phyloP scores from a whole-genome alignment of 2,329 filamentous ascomycete genomes.

The Penicillium concentricum region DNA sequence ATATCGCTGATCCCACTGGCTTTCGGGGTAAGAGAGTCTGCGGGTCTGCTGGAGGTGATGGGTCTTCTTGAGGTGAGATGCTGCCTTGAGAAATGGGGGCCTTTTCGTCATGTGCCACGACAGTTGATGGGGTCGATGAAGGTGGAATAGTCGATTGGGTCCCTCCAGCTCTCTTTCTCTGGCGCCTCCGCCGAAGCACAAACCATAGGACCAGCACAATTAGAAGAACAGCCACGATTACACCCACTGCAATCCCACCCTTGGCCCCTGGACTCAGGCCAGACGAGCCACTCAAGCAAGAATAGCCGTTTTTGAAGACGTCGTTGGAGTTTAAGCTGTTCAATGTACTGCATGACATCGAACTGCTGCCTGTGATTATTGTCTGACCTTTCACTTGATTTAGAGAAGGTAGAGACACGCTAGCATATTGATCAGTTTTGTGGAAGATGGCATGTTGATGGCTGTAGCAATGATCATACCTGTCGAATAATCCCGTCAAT shows the following conservation, averaged over 20 bases:
- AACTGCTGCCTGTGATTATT: conserved; percentile 19
- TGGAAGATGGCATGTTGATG: not conserved
- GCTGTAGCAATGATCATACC: conserved; percentile 11
- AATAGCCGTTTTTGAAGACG: conserved; percentile 20
- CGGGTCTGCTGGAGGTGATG: not conserved
- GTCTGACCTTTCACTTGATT: conserved; percentile 24
- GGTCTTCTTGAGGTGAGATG: not conserved
- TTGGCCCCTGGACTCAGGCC: conserved; percentile 28
- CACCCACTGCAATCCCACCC: conserved; percentile 35
- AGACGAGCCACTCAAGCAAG: conserved; percentile 15
- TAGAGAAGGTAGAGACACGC: conserved; percentile 26
- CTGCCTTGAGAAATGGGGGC: not conserved
- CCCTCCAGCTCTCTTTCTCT: not conserved
- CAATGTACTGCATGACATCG: conserved; percentile 25
- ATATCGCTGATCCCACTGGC: conserved; percentile 10
- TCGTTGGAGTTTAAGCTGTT: conserved; percentile 12
- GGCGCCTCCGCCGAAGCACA: conserved; percentile 15
- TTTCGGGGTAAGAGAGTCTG: conserved; percentile 13
- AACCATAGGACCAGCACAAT: conserved; percentile 21
- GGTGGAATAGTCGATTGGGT: not conserved
- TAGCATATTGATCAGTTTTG: not conserved
- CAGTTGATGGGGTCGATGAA: not conserved
- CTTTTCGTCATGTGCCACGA: conserved; percentile 7
- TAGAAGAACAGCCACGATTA: conserved; percentile 40
- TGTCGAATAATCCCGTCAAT: conserved; percentile 24